phyloP scores from a whole-genome alignment of 148 eudicot species.

The Cornus suecica region DNA sequence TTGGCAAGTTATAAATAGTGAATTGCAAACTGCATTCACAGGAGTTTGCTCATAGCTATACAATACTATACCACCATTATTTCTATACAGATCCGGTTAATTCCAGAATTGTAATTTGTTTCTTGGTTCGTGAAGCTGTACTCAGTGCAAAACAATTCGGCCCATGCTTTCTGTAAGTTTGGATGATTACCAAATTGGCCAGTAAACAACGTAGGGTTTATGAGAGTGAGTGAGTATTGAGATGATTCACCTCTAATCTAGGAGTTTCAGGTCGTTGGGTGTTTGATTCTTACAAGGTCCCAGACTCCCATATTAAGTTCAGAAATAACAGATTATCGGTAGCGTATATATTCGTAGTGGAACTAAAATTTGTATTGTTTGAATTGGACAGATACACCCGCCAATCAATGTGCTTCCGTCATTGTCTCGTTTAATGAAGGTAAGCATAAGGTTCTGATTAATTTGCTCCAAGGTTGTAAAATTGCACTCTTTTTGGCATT shows the following conservation, averaged over 20 bases:
- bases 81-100: background rate
- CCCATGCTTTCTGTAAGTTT: background rate
- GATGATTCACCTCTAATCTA: background rate
- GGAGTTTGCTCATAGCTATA: background rate
- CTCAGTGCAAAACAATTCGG: background rate
- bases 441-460: conserved; percentile 16
- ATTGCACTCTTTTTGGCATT: background rate
- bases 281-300: background rate
- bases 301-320: background rate
- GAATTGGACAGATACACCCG: conserved; percentile 71
- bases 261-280: background rate
- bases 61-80: background rate
- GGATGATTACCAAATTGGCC: background rate
- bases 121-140: background rate
- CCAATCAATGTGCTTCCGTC: conserved; percentile 97
- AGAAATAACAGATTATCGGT: background rate
- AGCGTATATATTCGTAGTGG: background rate
- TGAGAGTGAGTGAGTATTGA: background rate
- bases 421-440: conserved; percentile 92
- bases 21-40: background rate
- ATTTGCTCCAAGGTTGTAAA: too few species aligned
- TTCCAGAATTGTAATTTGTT: background rate
- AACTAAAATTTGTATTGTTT: conserved; percentile 6
- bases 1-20: background rate
- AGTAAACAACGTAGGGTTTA: background rate